These are phyloP conservation scores for Heterobasidion irregulare DNA, from an alignment of 1,284 basidiomycete species.

Conservation along the genomic window DNA sequence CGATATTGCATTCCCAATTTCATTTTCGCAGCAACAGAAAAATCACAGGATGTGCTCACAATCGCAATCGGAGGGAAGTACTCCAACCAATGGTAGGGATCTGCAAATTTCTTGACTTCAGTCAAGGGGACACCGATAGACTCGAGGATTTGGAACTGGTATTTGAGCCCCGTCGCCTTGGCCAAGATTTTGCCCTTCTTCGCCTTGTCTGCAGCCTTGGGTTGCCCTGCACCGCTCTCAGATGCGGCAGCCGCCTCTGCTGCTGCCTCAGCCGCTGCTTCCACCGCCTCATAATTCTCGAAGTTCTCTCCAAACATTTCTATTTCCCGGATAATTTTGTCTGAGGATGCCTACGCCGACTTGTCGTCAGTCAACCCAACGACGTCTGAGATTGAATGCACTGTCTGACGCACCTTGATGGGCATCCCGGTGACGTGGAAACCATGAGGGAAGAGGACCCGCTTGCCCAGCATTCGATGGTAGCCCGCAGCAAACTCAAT, in stretches of 20 bases:
- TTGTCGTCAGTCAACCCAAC: neutral
- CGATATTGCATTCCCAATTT: neutral
- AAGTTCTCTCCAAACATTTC: constrained; percentile 94
- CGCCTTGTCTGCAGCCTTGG: constrained; percentile 63
- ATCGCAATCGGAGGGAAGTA: constrained; percentile 97
- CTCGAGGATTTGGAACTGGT: constrained; percentile 99
- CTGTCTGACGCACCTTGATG: constrained; percentile 74
- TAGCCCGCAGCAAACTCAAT: constrained; percentile 97
- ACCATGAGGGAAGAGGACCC: constrained; percentile 91
- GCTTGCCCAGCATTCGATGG: constrained; percentile 92
- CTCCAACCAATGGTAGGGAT: constrained; percentile 86
- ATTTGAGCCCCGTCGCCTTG: constrained; percentile 90
- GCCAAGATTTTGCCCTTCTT: constrained; percentile 96
- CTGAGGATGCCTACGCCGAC: constrained; percentile 77
- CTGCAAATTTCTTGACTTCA: constrained; percentile 95
- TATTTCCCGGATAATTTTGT: constrained; percentile 97
- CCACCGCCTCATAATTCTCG: constrained; percentile 40
- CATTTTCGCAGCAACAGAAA: neutral
- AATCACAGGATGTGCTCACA: constrained; percentile 30
- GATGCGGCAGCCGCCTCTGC: constrained; percentile 18
- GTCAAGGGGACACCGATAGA: constrained; percentile 81
- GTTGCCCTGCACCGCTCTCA: constrained; percentile 13
- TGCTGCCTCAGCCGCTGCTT: constrained; percentile 34
- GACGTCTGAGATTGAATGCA: neutral
- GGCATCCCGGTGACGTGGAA: constrained; percentile 99